A percentile compares a stretch with the other conserved stretches of the same genome.
phyloP scores from a whole-genome alignment of 306 rosid genomes.

The Arachis stenosperma region DNA sequence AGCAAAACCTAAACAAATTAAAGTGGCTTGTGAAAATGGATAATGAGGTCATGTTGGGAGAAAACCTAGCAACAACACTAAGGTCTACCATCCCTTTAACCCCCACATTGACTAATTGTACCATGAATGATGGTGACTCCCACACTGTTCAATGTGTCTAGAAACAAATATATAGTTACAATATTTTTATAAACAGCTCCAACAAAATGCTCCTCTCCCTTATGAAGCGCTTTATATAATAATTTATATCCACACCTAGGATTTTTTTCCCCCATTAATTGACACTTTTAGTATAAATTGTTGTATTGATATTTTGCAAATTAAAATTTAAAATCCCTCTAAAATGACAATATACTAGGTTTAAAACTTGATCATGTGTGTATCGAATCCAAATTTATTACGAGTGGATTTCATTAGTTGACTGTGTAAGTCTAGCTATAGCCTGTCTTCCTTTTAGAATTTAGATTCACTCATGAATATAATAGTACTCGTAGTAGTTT shows the following conservation, averaged over 20 bases:
- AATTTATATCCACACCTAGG: not conserved
- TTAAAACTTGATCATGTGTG: not conserved
- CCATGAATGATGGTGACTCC: conserved; percentile 33
- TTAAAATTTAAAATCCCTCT: not conserved
- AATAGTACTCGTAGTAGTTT: not conserved
- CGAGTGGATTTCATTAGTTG: not conserved
- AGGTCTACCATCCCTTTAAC: conserved; percentile 46
- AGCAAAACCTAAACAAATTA: not conserved
- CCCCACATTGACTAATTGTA: conserved; percentile 50
- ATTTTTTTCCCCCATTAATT: not conserved
- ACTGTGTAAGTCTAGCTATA: not conserved
- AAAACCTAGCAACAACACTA: conserved; percentile 27
- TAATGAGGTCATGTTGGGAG: conserved; percentile 52
- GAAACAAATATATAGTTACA: conserved; percentile 4
- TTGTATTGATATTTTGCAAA: not conserved
- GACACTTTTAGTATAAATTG: not conserved
- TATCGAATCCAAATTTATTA: not conserved
- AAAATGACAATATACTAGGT: not conserved
- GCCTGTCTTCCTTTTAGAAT: not conserved
- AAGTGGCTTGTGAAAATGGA: conserved; percentile 48
- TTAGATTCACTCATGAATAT: not conserved
- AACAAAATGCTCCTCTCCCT: not conserved
- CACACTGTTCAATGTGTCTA: conserved; percentile 32
- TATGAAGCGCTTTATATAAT: not conserved
- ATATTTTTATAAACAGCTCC: not conserved